Percentiles rank a stretch among this genome's conserved stretches.
Evolutionary conservation across 1,139 yeast genomes (phyloP).

Genomic region (Kodamaea suecica): DNA sequence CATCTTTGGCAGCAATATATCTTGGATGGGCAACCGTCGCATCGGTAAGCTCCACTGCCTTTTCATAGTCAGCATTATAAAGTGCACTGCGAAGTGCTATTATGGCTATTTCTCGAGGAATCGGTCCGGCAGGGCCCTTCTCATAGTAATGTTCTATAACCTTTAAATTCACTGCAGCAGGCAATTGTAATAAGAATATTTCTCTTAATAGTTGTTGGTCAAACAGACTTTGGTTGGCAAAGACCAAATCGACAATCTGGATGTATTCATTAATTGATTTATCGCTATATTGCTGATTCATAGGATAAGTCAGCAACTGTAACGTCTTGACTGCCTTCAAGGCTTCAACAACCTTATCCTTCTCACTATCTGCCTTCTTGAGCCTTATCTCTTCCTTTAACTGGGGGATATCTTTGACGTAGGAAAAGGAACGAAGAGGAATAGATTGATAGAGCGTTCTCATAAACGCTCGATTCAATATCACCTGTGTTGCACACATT

Average conservation of each 20-base stretch:
- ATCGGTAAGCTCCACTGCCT: conserved; percentile 58
- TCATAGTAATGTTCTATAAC: conserved; percentile 36
- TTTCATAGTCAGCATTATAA: conserved; percentile 56
- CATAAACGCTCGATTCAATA: no score
- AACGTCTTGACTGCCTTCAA: background rate
- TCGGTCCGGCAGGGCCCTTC: conserved; percentile 28
- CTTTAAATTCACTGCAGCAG: conserved; percentile 25
- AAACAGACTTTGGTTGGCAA: conserved; percentile 23
- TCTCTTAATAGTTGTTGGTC: conserved; percentile 24
- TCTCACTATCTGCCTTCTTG: background rate
- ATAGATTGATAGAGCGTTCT: background rate
- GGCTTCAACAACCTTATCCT: background rate
- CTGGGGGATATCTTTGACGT: conserved; percentile 9
- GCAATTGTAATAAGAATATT: conserved; percentile 35
- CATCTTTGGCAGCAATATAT: conserved; percentile 36
- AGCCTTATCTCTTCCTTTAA: conserved; percentile 6
- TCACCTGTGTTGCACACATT: no score
- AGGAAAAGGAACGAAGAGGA: conserved; percentile 5
- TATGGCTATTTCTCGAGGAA: conserved; percentile 49
- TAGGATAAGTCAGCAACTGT: background rate
- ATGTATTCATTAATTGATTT: conserved; percentile 10
- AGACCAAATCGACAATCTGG: conserved; percentile 16
- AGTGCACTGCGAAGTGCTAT: conserved; percentile 61
- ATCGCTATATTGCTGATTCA: conserved; percentile 2
- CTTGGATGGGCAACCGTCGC: conserved; percentile 58